Evolutionary conservation across 805 yeast genomes (phyloP).

Genomic region (Saturnispora mendoncae): DNA sequence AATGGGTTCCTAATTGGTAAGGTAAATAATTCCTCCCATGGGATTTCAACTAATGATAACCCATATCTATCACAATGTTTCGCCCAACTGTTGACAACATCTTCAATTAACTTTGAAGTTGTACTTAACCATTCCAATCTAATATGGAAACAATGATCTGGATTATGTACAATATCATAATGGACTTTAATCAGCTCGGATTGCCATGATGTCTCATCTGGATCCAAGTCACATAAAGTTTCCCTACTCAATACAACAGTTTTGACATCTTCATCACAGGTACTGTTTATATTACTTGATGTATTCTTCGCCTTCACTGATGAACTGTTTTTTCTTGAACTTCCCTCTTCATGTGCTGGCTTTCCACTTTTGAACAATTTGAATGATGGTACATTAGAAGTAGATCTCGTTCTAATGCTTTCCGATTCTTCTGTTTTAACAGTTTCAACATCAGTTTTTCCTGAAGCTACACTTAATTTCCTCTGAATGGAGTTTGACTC

Average conservation of each 20-base stretch:
- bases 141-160: constrained; percentile 88
- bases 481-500: background rate
- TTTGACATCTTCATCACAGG: background rate
- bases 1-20: constrained; percentile 77
- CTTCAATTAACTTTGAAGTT: constrained; percentile 78
- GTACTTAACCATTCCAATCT: constrained; percentile 89
- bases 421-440: constrained; percentile 5
- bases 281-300: background rate
- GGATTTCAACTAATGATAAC: constrained; percentile 72
- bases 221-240: constrained; percentile 67
- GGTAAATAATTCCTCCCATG: constrained; percentile 78
- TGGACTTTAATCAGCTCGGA: constrained; percentile 77
- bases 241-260: constrained; percentile 56
- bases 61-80: constrained; percentile 83
- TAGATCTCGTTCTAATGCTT: constrained; percentile 4
- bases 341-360: background rate
- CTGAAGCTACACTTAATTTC: constrained; percentile 6
- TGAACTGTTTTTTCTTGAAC: background rate
- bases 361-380: constrained; percentile 1
- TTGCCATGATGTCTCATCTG: constrained; percentile 57
- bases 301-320: background rate
- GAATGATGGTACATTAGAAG: constrained; percentile 5
- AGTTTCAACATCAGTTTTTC: constrained; percentile 7
- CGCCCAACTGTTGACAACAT: constrained; percentile 66
- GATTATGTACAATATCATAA: constrained; percentile 87